Conservation (phyloP, 1,284 basidiomycete species). For the Rhodotorula sp. region DNA sequence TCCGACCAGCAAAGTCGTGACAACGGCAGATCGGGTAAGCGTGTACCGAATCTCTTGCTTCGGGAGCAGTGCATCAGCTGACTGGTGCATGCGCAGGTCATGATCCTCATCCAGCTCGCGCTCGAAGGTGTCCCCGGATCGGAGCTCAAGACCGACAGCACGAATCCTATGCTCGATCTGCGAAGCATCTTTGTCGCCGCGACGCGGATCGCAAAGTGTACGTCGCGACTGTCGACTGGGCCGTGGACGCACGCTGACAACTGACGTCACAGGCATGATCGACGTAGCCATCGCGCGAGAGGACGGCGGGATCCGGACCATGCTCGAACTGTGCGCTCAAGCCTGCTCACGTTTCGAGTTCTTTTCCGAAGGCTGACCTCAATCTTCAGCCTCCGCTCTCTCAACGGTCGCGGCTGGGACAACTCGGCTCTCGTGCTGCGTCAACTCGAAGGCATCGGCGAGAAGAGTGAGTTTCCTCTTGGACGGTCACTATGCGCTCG, state of each 20-base stretch:
- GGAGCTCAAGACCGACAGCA: conserved; percentile 36
- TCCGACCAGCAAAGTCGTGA: conserved; percentile 36
- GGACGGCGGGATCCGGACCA: conserved; percentile 31
- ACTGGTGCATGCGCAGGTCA: background rate
- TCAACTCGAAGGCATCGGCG: conserved; percentile 48
- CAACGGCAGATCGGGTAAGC: conserved; percentile 36
- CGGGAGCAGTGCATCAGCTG: background rate
- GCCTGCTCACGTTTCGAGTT: background rate
- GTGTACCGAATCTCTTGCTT: background rate
- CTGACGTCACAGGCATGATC: conserved; percentile 26
- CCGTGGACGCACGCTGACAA: background rate
- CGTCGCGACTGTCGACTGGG: background rate
- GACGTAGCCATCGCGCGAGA: conserved; percentile 36
- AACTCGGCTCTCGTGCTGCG: conserved; percentile 44
- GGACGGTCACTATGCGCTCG: background rate
- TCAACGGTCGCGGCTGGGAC: conserved; percentile 49
- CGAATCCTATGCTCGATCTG: conserved; percentile 36
- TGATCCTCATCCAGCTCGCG: conserved; percentile 37
- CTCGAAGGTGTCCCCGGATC: conserved; percentile 28
- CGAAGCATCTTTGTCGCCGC: conserved; percentile 31
- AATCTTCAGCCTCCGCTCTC: conserved; percentile 41
- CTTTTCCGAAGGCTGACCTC: background rate
- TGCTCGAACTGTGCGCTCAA: conserved; percentile 40
- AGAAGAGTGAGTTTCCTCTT: conserved; percentile 31
- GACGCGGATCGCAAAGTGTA: conserved; percentile 37